phyloP scores from a whole-genome alignment of 108 stramenopile genomes.

The Stephanodiscus minutulus region DNA sequence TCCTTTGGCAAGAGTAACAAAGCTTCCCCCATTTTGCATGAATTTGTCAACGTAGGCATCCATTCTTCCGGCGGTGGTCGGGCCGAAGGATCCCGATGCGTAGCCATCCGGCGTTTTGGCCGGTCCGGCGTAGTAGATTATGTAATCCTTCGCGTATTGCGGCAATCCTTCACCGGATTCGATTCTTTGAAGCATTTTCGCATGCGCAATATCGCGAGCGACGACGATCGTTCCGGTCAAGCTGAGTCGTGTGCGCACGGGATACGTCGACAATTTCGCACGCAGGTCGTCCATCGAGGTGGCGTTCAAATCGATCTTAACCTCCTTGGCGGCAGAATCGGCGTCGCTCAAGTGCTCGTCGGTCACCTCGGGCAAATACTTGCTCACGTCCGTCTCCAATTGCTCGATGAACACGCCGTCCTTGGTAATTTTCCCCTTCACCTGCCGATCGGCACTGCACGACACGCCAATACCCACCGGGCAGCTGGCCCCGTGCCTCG shows the following conservation, averaged over 20 bases:
- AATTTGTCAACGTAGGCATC: conserved; percentile 95
- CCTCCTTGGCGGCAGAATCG: conserved; percentile 56
- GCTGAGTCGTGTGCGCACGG: conserved; percentile 84
- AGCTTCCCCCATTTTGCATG: conserved; percentile 91
- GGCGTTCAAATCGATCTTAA: conserved; percentile 87
- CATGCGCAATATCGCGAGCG: conserved; percentile 97
- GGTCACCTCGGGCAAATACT: conserved; percentile 93
- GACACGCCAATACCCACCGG: conserved; percentile 96
- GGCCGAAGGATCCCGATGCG: conserved; percentile 94
- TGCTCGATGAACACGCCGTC: conserved; percentile 95
- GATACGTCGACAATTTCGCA: conserved; percentile 78
- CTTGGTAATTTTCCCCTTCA: conserved; percentile 91
- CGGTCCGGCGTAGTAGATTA: conserved; percentile 97
- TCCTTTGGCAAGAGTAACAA: conserved; percentile 94
- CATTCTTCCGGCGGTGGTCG: conserved; percentile 98
- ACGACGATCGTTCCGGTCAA: conserved; percentile 95
- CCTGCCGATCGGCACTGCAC: conserved; percentile 97
- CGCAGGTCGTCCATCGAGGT: conserved; percentile 88
- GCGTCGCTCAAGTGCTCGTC: conserved; percentile 46
- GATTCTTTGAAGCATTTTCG: conserved; percentile 91
- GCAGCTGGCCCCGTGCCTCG: conserved; percentile 96
- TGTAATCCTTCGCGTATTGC: conserved; percentile 93
- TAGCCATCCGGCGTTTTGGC: conserved; percentile 97
- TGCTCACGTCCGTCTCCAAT: conserved; percentile 88
- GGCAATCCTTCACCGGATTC: conserved; percentile 93